phyloP scores from a whole-genome alignment of 352 stramenopile species.

The Globisporangium rhizosaccharum region DNA sequence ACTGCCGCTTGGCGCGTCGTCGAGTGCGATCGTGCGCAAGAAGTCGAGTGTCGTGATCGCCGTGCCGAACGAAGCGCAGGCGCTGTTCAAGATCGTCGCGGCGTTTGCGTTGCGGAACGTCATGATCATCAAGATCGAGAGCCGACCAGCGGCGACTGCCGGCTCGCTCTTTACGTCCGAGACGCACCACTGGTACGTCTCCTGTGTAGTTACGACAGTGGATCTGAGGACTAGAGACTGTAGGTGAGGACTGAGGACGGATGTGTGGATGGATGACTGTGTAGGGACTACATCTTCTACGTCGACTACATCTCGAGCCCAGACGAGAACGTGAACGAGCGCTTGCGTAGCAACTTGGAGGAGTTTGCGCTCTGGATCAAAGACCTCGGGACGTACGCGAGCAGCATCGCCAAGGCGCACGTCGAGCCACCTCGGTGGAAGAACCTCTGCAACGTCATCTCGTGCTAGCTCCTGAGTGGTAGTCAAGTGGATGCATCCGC shows the following conservation, averaged over 20 bases:
- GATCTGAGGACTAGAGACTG: not conserved
- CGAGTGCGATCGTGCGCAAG: conserved; percentile 20
- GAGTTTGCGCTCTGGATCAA: conserved; percentile 78
- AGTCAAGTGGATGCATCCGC: too few species aligned
- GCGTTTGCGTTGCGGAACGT: conserved; percentile 71
- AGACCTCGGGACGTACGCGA: conserved; percentile 66
- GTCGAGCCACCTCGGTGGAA: conserved; percentile 72
- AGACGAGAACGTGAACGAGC: conserved; percentile 34
- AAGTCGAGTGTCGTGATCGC: conserved; percentile 71
- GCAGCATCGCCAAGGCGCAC: conserved; percentile 47
- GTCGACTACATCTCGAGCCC: conserved; percentile 62
- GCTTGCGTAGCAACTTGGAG: conserved; percentile 53
- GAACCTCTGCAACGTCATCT: conserved; percentile 53
- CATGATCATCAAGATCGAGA: conserved; percentile 82
- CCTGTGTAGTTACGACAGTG: not conserved
- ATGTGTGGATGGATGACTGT: not conserved
- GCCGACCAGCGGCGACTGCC: conserved; percentile 56
- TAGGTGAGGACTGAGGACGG: not conserved
- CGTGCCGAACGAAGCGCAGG: conserved; percentile 63
- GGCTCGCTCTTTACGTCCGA: conserved; percentile 53
- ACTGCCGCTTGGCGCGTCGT: conserved; percentile 25
- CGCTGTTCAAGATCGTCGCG: conserved; percentile 74
- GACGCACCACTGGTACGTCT: conserved; percentile 54
- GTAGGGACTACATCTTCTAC: conserved; percentile 79
- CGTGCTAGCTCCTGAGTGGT: conserved; percentile 28